phyloP scores from a whole-genome alignment of 495 filamentous ascomycete genomes.

The Halenospora varia region DNA sequence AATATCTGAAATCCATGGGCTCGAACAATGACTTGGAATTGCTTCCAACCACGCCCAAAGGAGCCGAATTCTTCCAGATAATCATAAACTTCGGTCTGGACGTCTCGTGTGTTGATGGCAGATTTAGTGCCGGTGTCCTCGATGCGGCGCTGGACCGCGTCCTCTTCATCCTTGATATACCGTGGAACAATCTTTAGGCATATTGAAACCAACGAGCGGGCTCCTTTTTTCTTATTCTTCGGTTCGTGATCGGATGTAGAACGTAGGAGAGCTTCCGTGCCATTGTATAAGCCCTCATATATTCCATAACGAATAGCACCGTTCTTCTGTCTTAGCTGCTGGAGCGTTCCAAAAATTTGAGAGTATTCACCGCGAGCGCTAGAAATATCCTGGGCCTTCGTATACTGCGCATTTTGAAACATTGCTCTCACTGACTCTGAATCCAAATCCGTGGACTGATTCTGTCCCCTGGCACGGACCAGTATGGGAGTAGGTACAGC shows the following conservation, averaged over 20 bases:
- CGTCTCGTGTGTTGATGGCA: conserved; percentile 31
- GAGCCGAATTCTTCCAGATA: conserved; percentile 61
- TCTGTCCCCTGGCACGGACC: conserved; percentile 15
- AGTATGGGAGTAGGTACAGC: conserved; percentile 24
- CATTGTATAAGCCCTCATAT: conserved; percentile 41
- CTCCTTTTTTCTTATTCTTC: conserved; percentile 26
- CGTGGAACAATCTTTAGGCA: conserved; percentile 58
- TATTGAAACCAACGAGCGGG: conserved; percentile 61
- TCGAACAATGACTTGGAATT: conserved; percentile 59
- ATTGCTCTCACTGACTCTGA: neutral
- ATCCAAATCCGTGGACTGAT: neutral
- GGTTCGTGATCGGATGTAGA: conserved; percentile 30
- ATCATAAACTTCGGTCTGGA: conserved; percentile 53
- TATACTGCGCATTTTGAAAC: neutral
- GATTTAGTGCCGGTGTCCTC: conserved; percentile 43
- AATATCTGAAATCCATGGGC: conserved; percentile 63
- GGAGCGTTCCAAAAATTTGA: conserved; percentile 16
- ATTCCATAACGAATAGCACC: conserved; percentile 16
- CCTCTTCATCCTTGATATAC: conserved; percentile 59
- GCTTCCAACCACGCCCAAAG: conserved; percentile 55
- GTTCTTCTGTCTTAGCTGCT: conserved; percentile 14
- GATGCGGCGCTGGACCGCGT: conserved; percentile 42
- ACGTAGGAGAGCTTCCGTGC: conserved; percentile 42
- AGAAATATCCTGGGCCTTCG: neutral
- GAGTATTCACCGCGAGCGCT: conserved; percentile 4